A percentile compares a stretch with the other conserved stretches of the same genome.
Evolutionary conservation across 306 rosid species (phyloP).

Genomic region (Ceratonia siliqua): DNA sequence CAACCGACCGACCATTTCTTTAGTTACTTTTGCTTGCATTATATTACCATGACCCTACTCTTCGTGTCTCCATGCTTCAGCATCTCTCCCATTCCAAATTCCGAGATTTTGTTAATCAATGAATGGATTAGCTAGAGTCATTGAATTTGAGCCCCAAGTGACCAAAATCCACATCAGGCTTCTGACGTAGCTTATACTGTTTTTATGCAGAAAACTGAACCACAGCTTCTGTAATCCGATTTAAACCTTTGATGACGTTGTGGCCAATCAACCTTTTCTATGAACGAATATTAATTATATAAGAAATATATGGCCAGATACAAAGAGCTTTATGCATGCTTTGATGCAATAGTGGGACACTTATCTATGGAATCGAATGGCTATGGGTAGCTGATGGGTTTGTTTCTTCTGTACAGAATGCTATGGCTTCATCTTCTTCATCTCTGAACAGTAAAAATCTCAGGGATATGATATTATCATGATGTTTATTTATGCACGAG

Average conservation of each 20-base stretch:
- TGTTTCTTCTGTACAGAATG: background rate
- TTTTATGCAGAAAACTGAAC: background rate
- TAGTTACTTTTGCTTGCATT: background rate
- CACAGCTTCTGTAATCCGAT: background rate
- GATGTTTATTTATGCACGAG: background rate
- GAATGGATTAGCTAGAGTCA: background rate
- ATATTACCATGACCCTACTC: background rate
- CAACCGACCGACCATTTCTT: conserved; percentile 25
- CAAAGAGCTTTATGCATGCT: no score
- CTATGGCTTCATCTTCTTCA: conserved; percentile 2
- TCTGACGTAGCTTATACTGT: background rate
- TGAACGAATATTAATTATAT: background rate
- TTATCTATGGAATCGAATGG: background rate
- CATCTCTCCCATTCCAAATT: background rate
- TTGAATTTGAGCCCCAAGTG: background rate
- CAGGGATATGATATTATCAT: no score
- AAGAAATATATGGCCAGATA: no score
- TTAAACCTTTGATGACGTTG: background rate
- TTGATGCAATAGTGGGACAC: background rate
- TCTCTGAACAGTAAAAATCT: background rate
- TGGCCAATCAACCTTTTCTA: background rate
- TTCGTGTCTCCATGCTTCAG: background rate
- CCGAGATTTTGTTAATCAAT: background rate
- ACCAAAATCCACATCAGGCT: background rate
- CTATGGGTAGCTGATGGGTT: background rate